A percentile compares a stretch with the other conserved stretches of the same genome.
phyloP scores from a whole-genome alignment of 352 stramenopile genomes.

The Halophytophthora batemanensis region DNA sequence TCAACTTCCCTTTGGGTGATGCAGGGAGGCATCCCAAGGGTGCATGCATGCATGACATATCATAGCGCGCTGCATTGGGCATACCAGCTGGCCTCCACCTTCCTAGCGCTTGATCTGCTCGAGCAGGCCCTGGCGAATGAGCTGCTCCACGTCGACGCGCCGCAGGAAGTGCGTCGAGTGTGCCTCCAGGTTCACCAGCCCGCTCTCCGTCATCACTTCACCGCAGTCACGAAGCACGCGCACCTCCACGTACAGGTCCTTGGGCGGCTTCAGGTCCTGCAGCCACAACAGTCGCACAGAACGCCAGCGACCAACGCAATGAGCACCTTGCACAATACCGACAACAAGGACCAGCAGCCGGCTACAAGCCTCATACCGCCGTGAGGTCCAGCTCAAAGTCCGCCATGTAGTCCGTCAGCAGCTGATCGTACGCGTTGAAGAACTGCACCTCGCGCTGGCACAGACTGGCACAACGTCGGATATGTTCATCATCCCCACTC shows the following conservation, averaged over 20 bases:
- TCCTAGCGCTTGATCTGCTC: constrained; percentile 75
- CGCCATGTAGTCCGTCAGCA: constrained; percentile 89
- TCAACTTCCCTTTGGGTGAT: no score
- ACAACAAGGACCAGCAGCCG: neutral
- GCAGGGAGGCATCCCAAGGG: no score
- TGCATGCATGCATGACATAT: no score
- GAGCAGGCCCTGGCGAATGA: constrained; percentile 81
- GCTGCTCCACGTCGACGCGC: constrained; percentile 80
- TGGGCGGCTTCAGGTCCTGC: constrained; percentile 83
- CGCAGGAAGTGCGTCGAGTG: constrained; percentile 89
- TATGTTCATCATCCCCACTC: neutral
- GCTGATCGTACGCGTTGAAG: constrained; percentile 90
- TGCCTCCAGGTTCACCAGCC: constrained; percentile 78
- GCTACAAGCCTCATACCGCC: constrained; percentile 33
- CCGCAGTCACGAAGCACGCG: constrained; percentile 85
- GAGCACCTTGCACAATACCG: neutral
- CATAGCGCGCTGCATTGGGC: no score
- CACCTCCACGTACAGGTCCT: constrained; percentile 90
- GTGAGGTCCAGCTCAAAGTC: constrained; percentile 86
- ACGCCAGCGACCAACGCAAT: constrained; percentile 7
- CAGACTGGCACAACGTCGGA: constrained; percentile 40
- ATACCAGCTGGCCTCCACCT: constrained; percentile 7
- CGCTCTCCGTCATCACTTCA: constrained; percentile 91
- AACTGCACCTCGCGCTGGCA: constrained; percentile 85
- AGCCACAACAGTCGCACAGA: neutral